Percentiles rank a stretch among this genome's conserved stretches.
Conservation (phyloP, 768 basidiomycete genomes). For the Pulveroboletus ravenelii region DNA sequence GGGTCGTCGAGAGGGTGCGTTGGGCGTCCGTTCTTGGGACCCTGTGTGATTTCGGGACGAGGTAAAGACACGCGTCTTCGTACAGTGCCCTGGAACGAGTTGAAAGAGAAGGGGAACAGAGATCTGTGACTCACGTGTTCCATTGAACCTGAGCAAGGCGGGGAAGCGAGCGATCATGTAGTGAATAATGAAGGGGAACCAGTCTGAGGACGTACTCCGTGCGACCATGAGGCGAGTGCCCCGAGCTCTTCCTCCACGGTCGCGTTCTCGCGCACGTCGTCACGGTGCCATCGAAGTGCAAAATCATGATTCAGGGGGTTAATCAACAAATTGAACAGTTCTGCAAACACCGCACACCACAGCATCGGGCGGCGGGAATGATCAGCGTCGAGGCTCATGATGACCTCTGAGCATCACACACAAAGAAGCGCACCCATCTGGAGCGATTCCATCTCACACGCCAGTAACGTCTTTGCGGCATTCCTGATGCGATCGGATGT, state of each 20-base stretch:
- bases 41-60: constrained; percentile 68
- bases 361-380: background rate
- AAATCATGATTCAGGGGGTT: constrained; percentile 63
- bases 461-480: constrained; percentile 45
- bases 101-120: background rate
- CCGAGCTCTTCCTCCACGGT: constrained; percentile 53
- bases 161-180: background rate
- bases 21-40: constrained; percentile 54
- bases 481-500: constrained; percentile 46
- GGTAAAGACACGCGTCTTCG: constrained; percentile 61
- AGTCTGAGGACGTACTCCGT: constrained; percentile 46
- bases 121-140: constrained; percentile 59
- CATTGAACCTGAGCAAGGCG: constrained; percentile 56
- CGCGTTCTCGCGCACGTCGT: constrained; percentile 61
- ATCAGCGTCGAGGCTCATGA: background rate
- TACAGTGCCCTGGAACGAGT: constrained; percentile 44
- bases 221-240: constrained; percentile 55
- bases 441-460: constrained; percentile 50
- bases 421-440: constrained; percentile 58
- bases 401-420: background rate
- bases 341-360: constrained; percentile 19
- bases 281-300: constrained; percentile 76
- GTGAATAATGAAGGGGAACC: background rate
- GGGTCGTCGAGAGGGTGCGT: constrained; percentile 47
- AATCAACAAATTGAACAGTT: constrained; percentile 72